Evolutionary conservation across 73 alveolate genomes (phyloP), one percentile per base, ranked within the genome.

Genomic region (Blepharisma stoltei): DNA sequence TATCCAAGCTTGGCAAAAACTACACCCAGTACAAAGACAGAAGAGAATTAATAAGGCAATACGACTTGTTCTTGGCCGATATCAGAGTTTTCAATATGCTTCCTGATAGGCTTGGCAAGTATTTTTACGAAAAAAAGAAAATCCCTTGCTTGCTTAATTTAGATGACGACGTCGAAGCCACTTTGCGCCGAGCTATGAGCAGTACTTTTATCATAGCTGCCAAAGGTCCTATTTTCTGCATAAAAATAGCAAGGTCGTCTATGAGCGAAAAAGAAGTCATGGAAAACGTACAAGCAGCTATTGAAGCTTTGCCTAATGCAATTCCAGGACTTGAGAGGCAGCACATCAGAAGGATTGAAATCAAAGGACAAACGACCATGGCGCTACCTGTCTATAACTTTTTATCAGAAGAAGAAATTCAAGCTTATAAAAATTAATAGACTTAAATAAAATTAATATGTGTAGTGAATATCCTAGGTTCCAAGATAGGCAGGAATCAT

Each of bases 11-110:
- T 6, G 52, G 69, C 54, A 67, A 65, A 44, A 81, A 80, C 4
- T 85, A 53, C 47, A 70, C 25, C n/a, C 76, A 80, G 23, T 75
- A 47, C 76, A 71, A 81, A 49, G 92, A 85, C 32, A 80, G 83
- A 83, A 67, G 89, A 18, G 50, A 80, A 71, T 71, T 87, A 37
- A 18, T 83, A 23, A 71, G 86, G 81, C 88, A 88, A 76, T 83
- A 87, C 84, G 97, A 93, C 71, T 69, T 86, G 77, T 93, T 93
- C 86, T 77, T 93, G 52, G 82, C 95, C 47, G 98, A 93, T 88
- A 69, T 83, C 67, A 83, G 97, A 76, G 92, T 93, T 1, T 83
- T 87, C 82, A 82, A 85, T 65, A 81, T 93, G 79, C 87, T 93
- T 48, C 93, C 93, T 38, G 85, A 84, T 65, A 14, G 68, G 18